Conservation (phyloP, 495 filamentous ascomycete genomes). For the Podospora sp. region DNA sequence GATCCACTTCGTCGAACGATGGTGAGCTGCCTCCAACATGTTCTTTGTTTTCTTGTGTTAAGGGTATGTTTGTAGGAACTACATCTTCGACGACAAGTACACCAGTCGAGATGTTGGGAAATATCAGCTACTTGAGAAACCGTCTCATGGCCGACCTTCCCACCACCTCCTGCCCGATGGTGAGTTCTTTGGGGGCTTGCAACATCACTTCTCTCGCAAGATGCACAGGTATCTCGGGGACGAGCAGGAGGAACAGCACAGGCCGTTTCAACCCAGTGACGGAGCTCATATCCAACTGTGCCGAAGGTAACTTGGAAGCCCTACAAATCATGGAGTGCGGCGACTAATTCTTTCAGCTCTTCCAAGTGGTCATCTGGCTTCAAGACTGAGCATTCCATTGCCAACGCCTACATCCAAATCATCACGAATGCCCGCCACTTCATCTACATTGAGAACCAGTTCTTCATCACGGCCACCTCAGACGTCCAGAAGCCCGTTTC, state of each 20-base stretch:
- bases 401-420: slow-evolving; percentile 81
- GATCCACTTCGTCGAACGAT: slow-evolving; percentile 81
- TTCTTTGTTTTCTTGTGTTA: not conserved
- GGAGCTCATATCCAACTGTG: slow-evolving; percentile 45
- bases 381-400: slow-evolving; percentile 79
- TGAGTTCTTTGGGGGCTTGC: slow-evolving; percentile 47
- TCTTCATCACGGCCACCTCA: slow-evolving; percentile 91
- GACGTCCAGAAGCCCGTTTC: slow-evolving; percentile 75
- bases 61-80: slow-evolving; percentile 57
- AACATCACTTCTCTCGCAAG: slow-evolving; percentile 47
- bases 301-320: slow-evolving; percentile 39
- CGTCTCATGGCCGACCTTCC: slow-evolving; percentile 24
- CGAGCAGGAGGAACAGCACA: slow-evolving; percentile 26
- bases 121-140: slow-evolving; percentile 58
- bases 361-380: slow-evolving; percentile 74
- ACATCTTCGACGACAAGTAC: slow-evolving; percentile 86
- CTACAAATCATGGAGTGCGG: not conserved
- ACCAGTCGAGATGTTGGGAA: slow-evolving; percentile 61
- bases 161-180: slow-evolving; percentile 27
- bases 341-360: slow-evolving; percentile 44
- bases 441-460: slow-evolving; percentile 96
- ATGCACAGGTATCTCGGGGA: slow-evolving; percentile 39
- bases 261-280: slow-evolving; percentile 10
- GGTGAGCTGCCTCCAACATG: slow-evolving; percentile 46
- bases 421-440: slow-evolving; percentile 83